Conservation (phyloP, 140 eudicot species). For the Anethum foeniculum region DNA sequence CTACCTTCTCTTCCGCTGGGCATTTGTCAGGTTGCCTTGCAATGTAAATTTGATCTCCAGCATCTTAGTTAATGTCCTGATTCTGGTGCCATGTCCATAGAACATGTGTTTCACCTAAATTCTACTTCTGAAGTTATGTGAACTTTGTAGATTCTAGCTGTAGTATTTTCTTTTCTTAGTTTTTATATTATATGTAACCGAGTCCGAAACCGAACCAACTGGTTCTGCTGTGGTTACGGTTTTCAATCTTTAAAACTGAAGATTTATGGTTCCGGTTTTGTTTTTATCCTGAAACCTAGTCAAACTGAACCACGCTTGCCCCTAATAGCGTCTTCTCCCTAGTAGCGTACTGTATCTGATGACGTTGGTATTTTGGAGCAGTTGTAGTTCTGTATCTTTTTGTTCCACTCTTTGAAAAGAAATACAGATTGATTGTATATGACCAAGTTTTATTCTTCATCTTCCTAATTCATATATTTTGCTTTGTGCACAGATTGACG, state of each 20-base stretch:
- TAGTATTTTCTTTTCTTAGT: too few species aligned
- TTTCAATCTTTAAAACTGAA: too few species aligned
- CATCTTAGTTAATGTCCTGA: conserved; percentile 57
- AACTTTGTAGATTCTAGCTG: too few species aligned
- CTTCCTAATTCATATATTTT: not conserved
- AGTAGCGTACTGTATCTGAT: not conserved
- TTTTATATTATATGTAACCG: too few species aligned
- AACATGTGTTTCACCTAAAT: conserved; percentile 53
- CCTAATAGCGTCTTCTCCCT: not conserved
- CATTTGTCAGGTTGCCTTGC: conserved; percentile 73
- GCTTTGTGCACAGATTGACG: conserved; percentile 28
- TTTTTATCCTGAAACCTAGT: too few species aligned
- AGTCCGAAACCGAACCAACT: too few species aligned
- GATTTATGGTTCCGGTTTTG: too few species aligned
- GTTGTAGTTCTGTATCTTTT: not conserved
- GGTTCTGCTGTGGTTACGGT: too few species aligned
- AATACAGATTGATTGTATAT: not conserved
- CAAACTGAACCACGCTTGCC: too few species aligned
- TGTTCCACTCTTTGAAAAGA: not conserved
- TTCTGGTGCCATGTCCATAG: conserved; percentile 94
- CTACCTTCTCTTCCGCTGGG: conserved; percentile 30
- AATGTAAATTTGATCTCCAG: conserved; percentile 72
- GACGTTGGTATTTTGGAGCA: not conserved
- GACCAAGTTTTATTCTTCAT: not conserved
- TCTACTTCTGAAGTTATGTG: too few species aligned